Evolutionary conservation across 805 yeast species (phyloP), one percentile per base, ranked within the genome.

Genomic region (Teunomyces kruisii): DNA sequence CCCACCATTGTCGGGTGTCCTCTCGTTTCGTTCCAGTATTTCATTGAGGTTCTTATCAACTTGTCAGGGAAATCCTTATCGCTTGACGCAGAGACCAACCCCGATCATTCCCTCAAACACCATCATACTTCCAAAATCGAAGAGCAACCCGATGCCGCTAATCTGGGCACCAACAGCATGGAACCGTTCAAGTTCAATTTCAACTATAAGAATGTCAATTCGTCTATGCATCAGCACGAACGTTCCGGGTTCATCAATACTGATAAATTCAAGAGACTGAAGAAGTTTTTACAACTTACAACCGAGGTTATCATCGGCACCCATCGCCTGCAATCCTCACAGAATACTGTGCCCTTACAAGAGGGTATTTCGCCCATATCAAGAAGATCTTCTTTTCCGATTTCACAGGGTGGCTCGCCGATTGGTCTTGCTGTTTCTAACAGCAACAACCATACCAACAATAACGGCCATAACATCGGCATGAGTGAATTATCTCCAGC

Each of bases 241-340:
- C 53, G 74, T 31, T 59, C 68, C 6, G 63, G 60, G 13, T 82
- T 84, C 63, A 77, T 88, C 44, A 89, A 90, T 60, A 92, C 92
- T 4, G 96, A 89, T 64, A 78, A 78, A 55, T 72, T 85, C 57
- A 88, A 88, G 61, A 70, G 89, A 45, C 75, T 81, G 68, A 83
- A 82, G 53, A 87, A 90, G 58, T 89, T 89, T 15, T 70, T 90
- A 6, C 88, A 88, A n/a, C 67, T 88, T 57, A 87, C 90, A 42
- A 79, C 88, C 1, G 96, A 87, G 61, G 78, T 89, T 1, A 73
- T 88, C 16, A 75, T 90, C 22, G 97, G 97, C 3, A 89, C 96
- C 0, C 84, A 80, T 53, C 69, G 92, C 50, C 42, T 39, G 42
- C 40, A 15, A 13, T 27, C 40, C 5, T n/a, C 38, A 35, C 3